phyloP scores from a whole-genome alignment of 148 eudicot species.

The Fagopyrum esculentum region DNA sequence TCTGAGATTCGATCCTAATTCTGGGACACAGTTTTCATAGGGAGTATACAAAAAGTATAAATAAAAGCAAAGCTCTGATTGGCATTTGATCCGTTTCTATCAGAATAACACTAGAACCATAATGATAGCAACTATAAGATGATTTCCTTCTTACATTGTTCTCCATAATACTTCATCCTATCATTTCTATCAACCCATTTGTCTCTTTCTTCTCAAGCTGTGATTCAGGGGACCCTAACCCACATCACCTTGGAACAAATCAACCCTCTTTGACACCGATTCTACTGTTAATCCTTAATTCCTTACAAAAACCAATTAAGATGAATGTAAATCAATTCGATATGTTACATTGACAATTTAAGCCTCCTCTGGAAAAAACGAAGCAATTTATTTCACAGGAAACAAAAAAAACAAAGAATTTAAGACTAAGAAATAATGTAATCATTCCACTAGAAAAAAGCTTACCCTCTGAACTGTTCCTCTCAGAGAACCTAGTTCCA shows the following conservation, averaged over 20 bases:
- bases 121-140: background rate
- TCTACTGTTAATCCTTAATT: background rate
- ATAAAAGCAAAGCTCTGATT: background rate
- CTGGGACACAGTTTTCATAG: background rate
- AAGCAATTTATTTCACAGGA: background rate
- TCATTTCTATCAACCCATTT: background rate
- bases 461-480: conserved; percentile 89
- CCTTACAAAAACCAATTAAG: background rate
- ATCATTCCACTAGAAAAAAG: conserved; percentile 7
- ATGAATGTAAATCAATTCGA: background rate
- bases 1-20: too few species aligned
- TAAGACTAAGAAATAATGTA: background rate
- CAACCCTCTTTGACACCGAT: background rate
- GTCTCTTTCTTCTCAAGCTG: background rate
- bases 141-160: background rate
- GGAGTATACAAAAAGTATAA: background rate
- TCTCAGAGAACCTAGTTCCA: conserved; percentile 96
- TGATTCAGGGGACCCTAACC: background rate
- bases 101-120: background rate
- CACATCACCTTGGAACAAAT: background rate
- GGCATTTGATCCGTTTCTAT: too few species aligned
- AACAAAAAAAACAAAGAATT: background rate
- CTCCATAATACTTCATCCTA: background rate
- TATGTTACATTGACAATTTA: background rate
- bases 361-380: background rate